A percentile compares a stretch with the other conserved stretches of the same genome.
Conservation (phyloP, 2,329 filamentous ascomycete species). For the Pyricularia sp. region DNA sequence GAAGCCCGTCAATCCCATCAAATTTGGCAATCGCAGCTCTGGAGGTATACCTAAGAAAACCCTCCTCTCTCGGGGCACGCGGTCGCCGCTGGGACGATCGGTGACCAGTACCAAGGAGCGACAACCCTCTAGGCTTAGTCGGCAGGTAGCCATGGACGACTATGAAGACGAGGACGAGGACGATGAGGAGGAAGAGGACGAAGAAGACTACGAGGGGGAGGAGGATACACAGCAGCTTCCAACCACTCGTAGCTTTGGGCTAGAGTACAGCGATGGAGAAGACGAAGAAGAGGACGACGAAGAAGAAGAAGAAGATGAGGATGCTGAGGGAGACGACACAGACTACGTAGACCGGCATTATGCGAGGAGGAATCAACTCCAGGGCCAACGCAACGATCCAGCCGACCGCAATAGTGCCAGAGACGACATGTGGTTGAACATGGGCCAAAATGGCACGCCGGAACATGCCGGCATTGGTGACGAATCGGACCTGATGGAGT, state of each 20-base stretch:
- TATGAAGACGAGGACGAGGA: conserved; percentile 25
- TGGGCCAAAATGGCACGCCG: conserved; percentile 26
- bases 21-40: conserved; percentile 20
- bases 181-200: conserved; percentile 25
- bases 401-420: conserved; percentile 20
- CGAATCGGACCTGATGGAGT: conserved; percentile 39
- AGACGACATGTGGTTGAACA: conserved; percentile 36
- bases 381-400: conserved; percentile 4
- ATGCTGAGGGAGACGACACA: conserved; percentile 17
- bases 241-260: conserved; percentile 17
- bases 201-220: conserved; percentile 14
- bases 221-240: conserved; percentile 9
- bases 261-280: conserved; percentile 23
- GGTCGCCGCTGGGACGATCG: conserved; percentile 34
- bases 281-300: conserved; percentile 27
- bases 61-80: conserved; percentile 26
- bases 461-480: conserved; percentile 26
- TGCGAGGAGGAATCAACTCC: conserved; percentile 17
- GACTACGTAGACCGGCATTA: not conserved
- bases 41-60: conserved; percentile 19
- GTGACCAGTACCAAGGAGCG: conserved; percentile 17
- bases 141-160: conserved; percentile 23
- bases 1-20: conserved; percentile 9
- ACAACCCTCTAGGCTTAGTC: conserved; percentile 39
- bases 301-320: conserved; percentile 23